These are phyloP conservation scores for Isabelozyma gotoi DNA, from an alignment of 805 yeast species.

Conservation along the genomic window DNA sequence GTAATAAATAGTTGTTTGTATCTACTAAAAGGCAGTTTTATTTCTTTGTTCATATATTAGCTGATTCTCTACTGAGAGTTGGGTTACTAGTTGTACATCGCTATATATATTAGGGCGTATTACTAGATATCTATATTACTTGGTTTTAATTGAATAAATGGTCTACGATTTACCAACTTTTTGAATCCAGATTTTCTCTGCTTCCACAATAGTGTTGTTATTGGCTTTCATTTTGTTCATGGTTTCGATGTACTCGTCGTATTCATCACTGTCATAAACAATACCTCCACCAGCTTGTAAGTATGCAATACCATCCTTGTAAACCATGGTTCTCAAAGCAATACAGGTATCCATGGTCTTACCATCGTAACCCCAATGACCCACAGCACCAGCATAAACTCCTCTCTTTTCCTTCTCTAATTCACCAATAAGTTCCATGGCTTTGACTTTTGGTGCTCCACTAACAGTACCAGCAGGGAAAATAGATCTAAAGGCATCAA, in stretches of 20 bases:
- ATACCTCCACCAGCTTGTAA: slow-evolving; percentile 99
- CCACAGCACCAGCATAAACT: slow-evolving; percentile 98
- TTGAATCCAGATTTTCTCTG: slow-evolving; percentile 74
- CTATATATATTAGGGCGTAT: no score
- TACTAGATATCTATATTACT: no score
- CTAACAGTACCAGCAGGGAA: slow-evolving; percentile 99
- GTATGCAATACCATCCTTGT: slow-evolving; percentile 85
- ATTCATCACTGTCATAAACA: slow-evolving; percentile 91
- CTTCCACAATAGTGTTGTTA: slow-evolving; percentile 85
- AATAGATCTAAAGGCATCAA: slow-evolving; percentile 95
- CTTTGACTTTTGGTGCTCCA: slow-evolving; percentile 97
- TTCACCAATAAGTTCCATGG: slow-evolving; percentile 92
- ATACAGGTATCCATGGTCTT: slow-evolving; percentile 95
- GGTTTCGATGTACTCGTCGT: slow-evolving; percentile 93
- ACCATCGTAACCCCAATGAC: slow-evolving; percentile 97
- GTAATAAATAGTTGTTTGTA: no score
- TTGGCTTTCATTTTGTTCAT: slow-evolving; percentile 97
- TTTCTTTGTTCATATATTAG: no score
- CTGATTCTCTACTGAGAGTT: no score
- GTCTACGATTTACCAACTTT: slow-evolving; percentile 26
- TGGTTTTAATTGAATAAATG: no score
- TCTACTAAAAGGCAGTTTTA: no score
- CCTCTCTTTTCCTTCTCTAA: slow-evolving; percentile 92
- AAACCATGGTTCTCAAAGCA: slow-evolving; percentile 95
- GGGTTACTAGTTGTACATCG: no score